Conservation (phyloP, 495 filamentous ascomycete species). For the Delitschia confertaspora region DNA sequence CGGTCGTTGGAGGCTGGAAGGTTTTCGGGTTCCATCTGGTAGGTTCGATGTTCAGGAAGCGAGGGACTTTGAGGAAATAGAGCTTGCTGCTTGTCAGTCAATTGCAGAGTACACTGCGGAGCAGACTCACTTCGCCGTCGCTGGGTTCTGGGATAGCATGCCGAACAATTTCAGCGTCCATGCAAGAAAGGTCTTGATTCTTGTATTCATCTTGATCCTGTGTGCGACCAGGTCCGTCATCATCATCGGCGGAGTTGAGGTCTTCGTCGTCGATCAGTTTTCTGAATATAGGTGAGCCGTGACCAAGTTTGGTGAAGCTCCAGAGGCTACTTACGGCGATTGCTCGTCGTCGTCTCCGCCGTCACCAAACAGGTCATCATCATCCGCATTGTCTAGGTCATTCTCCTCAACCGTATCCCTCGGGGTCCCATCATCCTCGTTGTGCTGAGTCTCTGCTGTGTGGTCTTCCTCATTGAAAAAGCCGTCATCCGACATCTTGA, state of each 20-base stretch:
- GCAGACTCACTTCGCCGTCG: slow-evolving; percentile 39
- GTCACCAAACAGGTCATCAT: slow-evolving; percentile 36
- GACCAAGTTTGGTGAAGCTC: slow-evolving; percentile 30
- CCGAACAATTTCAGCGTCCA: slow-evolving; percentile 36
- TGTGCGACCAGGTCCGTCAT: slow-evolving; percentile 42
- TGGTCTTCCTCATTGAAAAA: too few relatives aligned
- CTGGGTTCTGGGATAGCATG: slow-evolving; percentile 60
- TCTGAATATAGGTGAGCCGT: slow-evolving; percentile 28
- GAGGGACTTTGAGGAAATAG: slow-evolving; percentile 68
- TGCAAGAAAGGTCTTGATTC: slow-evolving; percentile 26
- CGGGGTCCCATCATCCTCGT: slow-evolving; percentile 17
- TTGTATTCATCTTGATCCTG: slow-evolving; percentile 19
- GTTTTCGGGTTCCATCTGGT: slow-evolving; percentile 62
- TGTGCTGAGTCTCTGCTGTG: slow-evolving; percentile 22
- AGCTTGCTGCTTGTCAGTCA: slow-evolving; percentile 42
- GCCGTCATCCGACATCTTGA: too few relatives aligned
- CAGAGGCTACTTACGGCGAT: slow-evolving; percentile 28
- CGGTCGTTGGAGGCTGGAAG: slow-evolving; percentile 55
- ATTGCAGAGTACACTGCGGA: background rate
- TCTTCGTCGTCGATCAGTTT: slow-evolving; percentile 60
- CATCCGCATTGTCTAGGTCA: slow-evolving; percentile 21
- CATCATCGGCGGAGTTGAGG: slow-evolving; percentile 72
- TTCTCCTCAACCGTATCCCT: slow-evolving; percentile 20
- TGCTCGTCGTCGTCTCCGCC: slow-evolving; percentile 39
- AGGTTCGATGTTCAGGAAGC: slow-evolving; percentile 68